Evolutionary conservation across 202 grass and related monocot species (phyloP).

Genomic region (Miscanthus sacchariflorus): DNA sequence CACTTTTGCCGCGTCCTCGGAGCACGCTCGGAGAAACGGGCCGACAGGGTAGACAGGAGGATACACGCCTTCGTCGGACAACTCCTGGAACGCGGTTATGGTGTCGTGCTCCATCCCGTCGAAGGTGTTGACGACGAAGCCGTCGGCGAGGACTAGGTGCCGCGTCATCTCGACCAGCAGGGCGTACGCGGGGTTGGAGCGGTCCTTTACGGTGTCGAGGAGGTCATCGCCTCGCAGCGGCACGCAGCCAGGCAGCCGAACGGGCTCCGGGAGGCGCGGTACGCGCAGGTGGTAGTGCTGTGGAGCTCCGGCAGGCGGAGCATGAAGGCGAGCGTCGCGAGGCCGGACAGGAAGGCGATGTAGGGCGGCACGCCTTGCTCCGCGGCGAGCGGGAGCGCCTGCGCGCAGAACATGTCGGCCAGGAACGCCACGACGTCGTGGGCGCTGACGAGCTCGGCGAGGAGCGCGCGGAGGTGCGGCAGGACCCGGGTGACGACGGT

Average conservation of each 20-base stretch:
- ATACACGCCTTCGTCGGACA: slow-evolving; percentile 26
- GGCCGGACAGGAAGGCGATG: slow-evolving; percentile 40
- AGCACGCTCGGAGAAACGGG: slow-evolving; percentile 48
- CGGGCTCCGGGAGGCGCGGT: slow-evolving; percentile 51
- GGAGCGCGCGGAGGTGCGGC: slow-evolving; percentile 38
- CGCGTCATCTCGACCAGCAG: background rate
- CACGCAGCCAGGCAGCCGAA: slow-evolving; percentile 55
- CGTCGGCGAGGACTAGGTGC: slow-evolving; percentile 23
- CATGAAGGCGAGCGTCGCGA: slow-evolving; percentile 13
- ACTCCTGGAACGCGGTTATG: slow-evolving; percentile 16
- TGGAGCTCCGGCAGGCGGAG: slow-evolving; percentile 42
- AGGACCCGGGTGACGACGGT: slow-evolving; percentile 25
- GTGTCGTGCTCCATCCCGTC: slow-evolving; percentile 59
- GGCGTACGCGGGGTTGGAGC: background rate
- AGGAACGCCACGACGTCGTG: slow-evolving; percentile 55
- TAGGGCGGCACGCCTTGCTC: slow-evolving; percentile 52
- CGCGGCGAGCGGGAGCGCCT: slow-evolving; percentile 30
- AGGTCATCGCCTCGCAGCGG: slow-evolving; percentile 51
- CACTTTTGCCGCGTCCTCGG: too few species aligned
- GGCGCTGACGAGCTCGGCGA: background rate
- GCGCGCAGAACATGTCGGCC: slow-evolving; percentile 40
- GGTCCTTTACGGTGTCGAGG: slow-evolving; percentile 29
- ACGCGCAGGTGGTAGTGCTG: slow-evolving; percentile 40
- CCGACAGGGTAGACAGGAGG: slow-evolving; percentile 58
- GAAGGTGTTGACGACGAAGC: slow-evolving; percentile 69